These are phyloP conservation scores for Hemisphaericaspora xylanilytica DNA, from an alignment of 1,139 yeast species.

Conservation along the genomic window DNA sequence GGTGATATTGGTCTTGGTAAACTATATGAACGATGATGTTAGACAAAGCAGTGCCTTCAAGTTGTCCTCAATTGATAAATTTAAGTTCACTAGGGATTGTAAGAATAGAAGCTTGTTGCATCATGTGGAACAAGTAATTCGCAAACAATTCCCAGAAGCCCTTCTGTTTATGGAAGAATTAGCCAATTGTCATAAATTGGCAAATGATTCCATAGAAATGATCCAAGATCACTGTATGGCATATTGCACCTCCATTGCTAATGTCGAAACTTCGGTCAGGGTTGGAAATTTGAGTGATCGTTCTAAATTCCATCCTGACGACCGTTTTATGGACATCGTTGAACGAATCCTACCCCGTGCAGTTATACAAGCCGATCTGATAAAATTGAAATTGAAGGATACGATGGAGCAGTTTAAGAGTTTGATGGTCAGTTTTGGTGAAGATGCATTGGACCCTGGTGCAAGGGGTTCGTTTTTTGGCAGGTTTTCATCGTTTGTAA, in stretches of 20 bases:
- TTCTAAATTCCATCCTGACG: slow-evolving; percentile 71
- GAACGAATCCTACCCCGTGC: slow-evolving; percentile 68
- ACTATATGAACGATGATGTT: slow-evolving; percentile 76
- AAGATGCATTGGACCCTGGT: slow-evolving; percentile 68
- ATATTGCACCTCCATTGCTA: slow-evolving; percentile 54
- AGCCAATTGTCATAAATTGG: slow-evolving; percentile 56
- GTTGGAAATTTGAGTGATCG: slow-evolving; percentile 76
- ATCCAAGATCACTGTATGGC: slow-evolving; percentile 60
- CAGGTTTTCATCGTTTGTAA: slow-evolving; percentile 71
- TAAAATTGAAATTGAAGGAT: slow-evolving; percentile 60
- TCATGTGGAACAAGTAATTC: slow-evolving; percentile 70
- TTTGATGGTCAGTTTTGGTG: slow-evolving; percentile 74
- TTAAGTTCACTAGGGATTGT: slow-evolving; percentile 74
- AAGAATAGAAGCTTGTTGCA: slow-evolving; percentile 78
- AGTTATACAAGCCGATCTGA: slow-evolving; percentile 59
- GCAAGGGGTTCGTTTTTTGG: slow-evolving; percentile 67
- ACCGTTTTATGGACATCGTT: slow-evolving; percentile 60
- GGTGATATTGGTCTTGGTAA: slow-evolving; percentile 77
- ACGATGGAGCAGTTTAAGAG: slow-evolving; percentile 68
- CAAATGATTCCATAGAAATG: slow-evolving; percentile 68
- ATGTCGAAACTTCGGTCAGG: slow-evolving; percentile 71
- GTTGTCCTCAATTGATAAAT: slow-evolving; percentile 67
- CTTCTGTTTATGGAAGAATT: slow-evolving; percentile 59
- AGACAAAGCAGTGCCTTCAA: slow-evolving; percentile 82
- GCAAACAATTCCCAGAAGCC: slow-evolving; percentile 69